A percentile compares a stretch with the other conserved stretches of the same genome.
Evolutionary conservation across 1,284 basidiomycete species (phyloP).

Genomic region (Amylostereum chailletii): DNA sequence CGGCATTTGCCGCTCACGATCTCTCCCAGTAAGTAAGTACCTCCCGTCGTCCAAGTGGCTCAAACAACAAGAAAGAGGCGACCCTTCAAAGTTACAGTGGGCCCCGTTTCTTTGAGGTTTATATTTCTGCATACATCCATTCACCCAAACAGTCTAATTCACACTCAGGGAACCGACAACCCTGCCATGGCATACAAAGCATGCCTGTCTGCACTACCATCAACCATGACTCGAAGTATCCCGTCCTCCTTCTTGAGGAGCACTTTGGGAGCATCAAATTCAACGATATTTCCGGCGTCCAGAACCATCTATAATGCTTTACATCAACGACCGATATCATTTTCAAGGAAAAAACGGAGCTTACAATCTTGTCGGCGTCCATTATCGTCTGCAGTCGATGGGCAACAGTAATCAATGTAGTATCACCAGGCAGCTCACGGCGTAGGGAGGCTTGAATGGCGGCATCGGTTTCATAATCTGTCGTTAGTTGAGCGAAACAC

Average conservation of each 20-base stretch:
- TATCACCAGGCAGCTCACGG: conserved; percentile 40
- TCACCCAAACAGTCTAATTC: too few species aligned
- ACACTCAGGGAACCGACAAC: too few species aligned
- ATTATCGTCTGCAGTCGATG: conserved; percentile 67
- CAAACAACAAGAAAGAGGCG: too few species aligned
- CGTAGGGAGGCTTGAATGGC: conserved; percentile 52
- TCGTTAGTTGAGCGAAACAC: conserved; percentile 7
- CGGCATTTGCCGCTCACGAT: too few species aligned
- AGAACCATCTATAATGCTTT: conserved; percentile 25
- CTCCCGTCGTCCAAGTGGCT: too few species aligned
- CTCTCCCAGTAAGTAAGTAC: too few species aligned
- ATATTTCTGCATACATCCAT: too few species aligned
- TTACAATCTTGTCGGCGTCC: conserved; percentile 39
- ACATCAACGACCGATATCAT: background rate
- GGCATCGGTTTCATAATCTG: conserved; percentile 51
- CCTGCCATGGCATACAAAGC: conserved; percentile 36
- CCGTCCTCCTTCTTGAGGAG: conserved; percentile 45
- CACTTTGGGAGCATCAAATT: conserved; percentile 51
- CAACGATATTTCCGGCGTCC: conserved; percentile 34
- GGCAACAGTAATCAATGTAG: conserved; percentile 58
- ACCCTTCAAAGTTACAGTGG: too few species aligned
- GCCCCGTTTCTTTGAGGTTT: too few species aligned
- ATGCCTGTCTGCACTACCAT: conserved; percentile 48
- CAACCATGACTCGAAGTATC: conserved; percentile 47
- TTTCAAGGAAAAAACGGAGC: conserved; percentile 7